These are phyloP conservation scores for Pseudonitzschia delicatissima DNA, from an alignment of 108 stramenopile genomes.

Conservation along the genomic window DNA sequence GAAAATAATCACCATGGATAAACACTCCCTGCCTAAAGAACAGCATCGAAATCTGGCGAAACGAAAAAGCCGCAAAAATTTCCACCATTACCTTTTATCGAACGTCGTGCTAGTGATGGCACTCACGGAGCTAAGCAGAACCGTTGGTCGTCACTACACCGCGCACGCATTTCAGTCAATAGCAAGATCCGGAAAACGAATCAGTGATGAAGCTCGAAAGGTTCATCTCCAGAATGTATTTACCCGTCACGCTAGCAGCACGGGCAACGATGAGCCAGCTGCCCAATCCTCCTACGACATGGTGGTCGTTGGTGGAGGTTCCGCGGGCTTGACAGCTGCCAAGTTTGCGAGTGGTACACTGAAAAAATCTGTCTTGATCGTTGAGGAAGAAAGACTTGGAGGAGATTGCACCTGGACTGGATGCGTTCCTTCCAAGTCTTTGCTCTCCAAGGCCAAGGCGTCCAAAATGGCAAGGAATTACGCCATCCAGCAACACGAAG, in stretches of 20 bases:
- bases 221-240: background rate
- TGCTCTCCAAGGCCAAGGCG: slow-evolving; percentile 62
- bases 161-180: background rate
- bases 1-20: background rate
- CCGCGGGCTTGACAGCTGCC: slow-evolving; percentile 77
- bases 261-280: background rate
- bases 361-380: slow-evolving; percentile 56
- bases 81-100: background rate
- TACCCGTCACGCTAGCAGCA: background rate
- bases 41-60: background rate
- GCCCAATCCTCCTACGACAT: slow-evolving; percentile 63
- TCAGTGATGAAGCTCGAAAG: background rate
- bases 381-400: slow-evolving; percentile 70
- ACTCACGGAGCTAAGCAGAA: background rate
- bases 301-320: slow-evolving; percentile 73
- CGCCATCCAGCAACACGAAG: slow-evolving; percentile 13
- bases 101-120: background rate
- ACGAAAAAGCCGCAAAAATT: background rate
- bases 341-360: slow-evolving; percentile 66
- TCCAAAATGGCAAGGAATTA: slow-evolving; percentile 35
- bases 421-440: slow-evolving; percentile 84
- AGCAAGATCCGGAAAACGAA: background rate
- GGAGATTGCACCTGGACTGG: slow-evolving; percentile 89
- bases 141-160: background rate
- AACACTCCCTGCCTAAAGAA: background rate